Conservation (phyloP, 768 basidiomycete species). For the Pleurotus tuoliensis region DNA sequence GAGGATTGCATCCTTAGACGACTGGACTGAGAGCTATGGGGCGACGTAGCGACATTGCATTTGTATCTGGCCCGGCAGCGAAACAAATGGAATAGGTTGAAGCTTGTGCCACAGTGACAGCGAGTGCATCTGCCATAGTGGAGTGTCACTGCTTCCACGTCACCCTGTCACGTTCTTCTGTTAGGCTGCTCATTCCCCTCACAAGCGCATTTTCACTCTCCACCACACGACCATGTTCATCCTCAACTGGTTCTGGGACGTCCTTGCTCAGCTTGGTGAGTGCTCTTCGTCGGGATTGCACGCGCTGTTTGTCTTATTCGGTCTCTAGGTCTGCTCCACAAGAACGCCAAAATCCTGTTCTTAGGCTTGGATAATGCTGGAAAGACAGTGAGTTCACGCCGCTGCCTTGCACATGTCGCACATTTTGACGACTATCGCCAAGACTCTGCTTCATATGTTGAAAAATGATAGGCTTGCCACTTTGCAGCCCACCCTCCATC, state of each 20-base stretch:
- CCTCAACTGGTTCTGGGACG: slow-evolving; percentile 95
- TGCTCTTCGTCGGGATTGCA: slow-evolving; percentile 4
- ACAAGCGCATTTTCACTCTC: slow-evolving; percentile 1
- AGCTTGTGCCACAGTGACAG: background rate
- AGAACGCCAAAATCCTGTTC: slow-evolving; percentile 99
- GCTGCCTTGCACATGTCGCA: background rate
- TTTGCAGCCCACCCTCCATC: slow-evolving; percentile 96
- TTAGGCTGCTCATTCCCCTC: background rate
- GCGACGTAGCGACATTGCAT: too few relatives aligned
- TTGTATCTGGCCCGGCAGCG: too few relatives aligned
- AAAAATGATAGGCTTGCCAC: slow-evolving; percentile 99
- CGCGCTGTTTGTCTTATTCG: background rate
- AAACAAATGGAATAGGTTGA: too few relatives aligned
- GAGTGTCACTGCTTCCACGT: slow-evolving; percentile 6
- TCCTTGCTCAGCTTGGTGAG: slow-evolving; percentile 89
- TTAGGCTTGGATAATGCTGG: slow-evolving; percentile 98
- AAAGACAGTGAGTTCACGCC: slow-evolving; percentile 72
- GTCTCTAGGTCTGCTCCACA: slow-evolving; percentile 76
- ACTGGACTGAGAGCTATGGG: too few relatives aligned
- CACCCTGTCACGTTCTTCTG: slow-evolving; percentile 6
- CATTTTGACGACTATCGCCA: slow-evolving; percentile 5
- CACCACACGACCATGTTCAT: slow-evolving; percentile 60
- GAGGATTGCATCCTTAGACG: too few relatives aligned
- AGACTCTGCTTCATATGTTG: slow-evolving; percentile 98
- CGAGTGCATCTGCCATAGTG: background rate